Conservation (phyloP, 73 alveolate species). For the Paramecium octaurelia region DNA sequence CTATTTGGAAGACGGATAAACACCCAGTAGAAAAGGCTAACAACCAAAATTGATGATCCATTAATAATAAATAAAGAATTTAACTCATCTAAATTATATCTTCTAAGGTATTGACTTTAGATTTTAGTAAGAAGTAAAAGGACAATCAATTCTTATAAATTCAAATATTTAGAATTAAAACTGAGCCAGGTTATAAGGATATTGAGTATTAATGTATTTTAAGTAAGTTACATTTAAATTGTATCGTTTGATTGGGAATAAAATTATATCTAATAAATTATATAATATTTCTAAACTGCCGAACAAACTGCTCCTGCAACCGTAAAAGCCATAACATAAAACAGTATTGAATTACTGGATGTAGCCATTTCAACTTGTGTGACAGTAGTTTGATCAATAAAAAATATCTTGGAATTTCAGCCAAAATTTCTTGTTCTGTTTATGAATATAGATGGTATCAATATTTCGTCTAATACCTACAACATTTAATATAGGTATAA, state of each 20-base stretch:
- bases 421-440: too few species aligned
- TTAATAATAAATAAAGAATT: neutral
- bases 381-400: neutral
- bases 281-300: neutral
- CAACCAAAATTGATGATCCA: neutral
- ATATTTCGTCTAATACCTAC: neutral
- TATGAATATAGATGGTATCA: too few species aligned
- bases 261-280: neutral
- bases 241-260: too few species aligned
- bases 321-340: neutral
- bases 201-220: slow-evolving; percentile 10
- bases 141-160: neutral
- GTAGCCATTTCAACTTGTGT: neutral
- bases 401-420: too few species aligned
- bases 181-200: neutral
- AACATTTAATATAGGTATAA: too few species aligned
- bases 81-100: neutral
- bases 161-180: neutral
- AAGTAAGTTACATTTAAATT: neutral
- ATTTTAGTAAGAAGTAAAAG: neutral
- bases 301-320: neutral
- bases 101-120: neutral
- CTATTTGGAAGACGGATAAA: neutral
- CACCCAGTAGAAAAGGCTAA: neutral
- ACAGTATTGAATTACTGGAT: neutral